phyloP scores from a whole-genome alignment of 2,329 filamentous ascomycete species.

The Nigrospora oryzae region DNA sequence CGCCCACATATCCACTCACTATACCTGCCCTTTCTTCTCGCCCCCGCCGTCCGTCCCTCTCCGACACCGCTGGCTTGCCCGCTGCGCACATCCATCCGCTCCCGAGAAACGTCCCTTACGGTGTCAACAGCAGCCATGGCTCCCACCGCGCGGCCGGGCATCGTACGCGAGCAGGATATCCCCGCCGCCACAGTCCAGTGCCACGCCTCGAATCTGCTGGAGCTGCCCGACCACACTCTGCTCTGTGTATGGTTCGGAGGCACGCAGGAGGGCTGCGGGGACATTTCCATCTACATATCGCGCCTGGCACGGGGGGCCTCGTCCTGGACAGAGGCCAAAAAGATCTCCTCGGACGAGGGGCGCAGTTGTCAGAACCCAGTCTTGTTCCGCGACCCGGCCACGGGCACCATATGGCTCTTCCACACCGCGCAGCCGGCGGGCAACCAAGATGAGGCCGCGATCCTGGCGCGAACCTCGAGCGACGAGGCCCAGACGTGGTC shows the following conservation, averaged over 20 bases:
- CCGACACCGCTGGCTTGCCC: too few species aligned
- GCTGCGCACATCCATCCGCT: too few species aligned
- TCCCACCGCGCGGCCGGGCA: background rate
- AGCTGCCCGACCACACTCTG: constrained; percentile 28
- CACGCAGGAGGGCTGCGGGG: constrained; percentile 32
- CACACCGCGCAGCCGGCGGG: constrained; percentile 35
- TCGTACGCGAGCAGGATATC: constrained; percentile 10
- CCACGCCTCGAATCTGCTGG: constrained; percentile 34
- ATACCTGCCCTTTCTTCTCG: too few species aligned
- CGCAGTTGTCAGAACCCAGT: constrained; percentile 37
- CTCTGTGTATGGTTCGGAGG: constrained; percentile 36
- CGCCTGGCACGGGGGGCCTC: constrained; percentile 19
- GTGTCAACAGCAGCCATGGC: background rate
- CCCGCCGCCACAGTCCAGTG: constrained; percentile 31
- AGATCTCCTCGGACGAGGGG: constrained; percentile 26
- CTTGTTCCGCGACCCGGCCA: constrained; percentile 25
- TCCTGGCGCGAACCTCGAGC: constrained; percentile 25
- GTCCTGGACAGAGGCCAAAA: constrained; percentile 23
- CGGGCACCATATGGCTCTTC: constrained; percentile 28
- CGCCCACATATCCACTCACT: too few species aligned
- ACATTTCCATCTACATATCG: constrained; percentile 34
- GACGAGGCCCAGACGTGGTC: constrained; percentile 29
- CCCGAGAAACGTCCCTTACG: background rate
- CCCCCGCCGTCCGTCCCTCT: too few species aligned
- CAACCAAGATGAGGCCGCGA: constrained; percentile 30